Conservation (phyloP, 768 basidiomycete species). For the Phaffia australis region DNA sequence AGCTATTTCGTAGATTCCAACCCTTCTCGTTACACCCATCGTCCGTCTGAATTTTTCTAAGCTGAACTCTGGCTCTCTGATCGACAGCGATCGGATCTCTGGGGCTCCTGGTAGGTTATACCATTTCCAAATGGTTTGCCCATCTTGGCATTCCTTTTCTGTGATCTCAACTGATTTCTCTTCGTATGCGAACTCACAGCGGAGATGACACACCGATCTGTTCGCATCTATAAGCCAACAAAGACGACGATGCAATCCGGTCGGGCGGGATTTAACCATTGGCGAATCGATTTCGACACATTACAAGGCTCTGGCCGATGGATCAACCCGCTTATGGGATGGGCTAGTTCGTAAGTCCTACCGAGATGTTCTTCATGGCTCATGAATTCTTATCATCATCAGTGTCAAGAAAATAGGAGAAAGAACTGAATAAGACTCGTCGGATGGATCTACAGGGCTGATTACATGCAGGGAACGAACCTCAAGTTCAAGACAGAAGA, state of each 20-base stretch:
- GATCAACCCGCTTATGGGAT: conserved; percentile 99
- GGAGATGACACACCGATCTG: conserved; percentile 73
- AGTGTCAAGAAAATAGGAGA: background rate
- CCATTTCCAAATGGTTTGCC: background rate
- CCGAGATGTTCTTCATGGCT: too few species aligned
- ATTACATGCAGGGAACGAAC: conserved; percentile 89
- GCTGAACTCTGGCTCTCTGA: background rate
- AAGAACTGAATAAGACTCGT: background rate
- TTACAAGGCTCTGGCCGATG: conserved; percentile 81
- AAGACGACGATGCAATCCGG: conserved; percentile 94
- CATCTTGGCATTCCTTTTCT: background rate
- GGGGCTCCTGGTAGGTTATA: conserved; percentile 1
- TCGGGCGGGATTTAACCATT: conserved; percentile 67
- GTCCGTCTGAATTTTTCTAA: background rate
- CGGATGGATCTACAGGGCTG: conserved; percentile 50
- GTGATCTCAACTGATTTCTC: background rate
- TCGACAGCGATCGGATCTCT: conserved; percentile 11
- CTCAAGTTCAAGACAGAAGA: conserved; percentile 74
- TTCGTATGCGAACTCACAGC: conserved; percentile 34
- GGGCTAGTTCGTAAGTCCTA: conserved; percentile 71
- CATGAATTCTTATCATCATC: too few species aligned
- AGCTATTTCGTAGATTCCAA: background rate
- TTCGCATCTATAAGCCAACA: conserved; percentile 85
- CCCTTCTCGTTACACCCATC: background rate
- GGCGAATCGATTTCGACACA: conserved; percentile 90